Conservation (phyloP, 73 alveolate species). For the Paramecium caudatum region DNA sequence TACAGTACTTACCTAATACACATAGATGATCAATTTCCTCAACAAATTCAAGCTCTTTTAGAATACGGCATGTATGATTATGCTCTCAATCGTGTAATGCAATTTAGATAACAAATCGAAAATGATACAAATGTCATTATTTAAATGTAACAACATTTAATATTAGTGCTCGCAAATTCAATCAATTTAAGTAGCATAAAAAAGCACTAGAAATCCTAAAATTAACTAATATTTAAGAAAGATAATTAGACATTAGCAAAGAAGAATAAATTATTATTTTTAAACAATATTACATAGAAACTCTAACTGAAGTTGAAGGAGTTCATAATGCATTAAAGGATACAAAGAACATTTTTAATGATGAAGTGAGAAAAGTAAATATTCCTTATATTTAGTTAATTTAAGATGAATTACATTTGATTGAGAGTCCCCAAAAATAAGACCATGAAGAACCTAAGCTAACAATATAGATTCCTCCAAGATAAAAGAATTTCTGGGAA, state of each 20-base stretch:
- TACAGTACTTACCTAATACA: not conserved
- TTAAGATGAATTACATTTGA: too few relatives aligned
- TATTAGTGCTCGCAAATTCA: not conserved
- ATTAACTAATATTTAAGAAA: not conserved
- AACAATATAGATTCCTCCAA: not conserved
- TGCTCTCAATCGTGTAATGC: not conserved
- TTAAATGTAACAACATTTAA: not conserved
- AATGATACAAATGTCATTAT: not conserved
- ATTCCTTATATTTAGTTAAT: not conserved
- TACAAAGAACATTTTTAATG: not conserved
- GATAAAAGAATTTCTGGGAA: not conserved
- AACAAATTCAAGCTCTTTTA: not conserved
- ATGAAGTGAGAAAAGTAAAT: not conserved
- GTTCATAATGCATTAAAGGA: not conserved
- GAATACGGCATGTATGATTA: not conserved
- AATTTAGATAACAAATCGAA: too few relatives aligned
- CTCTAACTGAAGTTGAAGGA: not conserved
- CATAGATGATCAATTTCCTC: not conserved
- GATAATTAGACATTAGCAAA: not conserved
- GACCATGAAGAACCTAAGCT: not conserved
- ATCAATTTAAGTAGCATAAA: not conserved
- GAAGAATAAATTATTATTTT: not conserved
- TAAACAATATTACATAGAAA: not conserved
- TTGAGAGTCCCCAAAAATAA: not conserved
- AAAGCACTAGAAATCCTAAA: not conserved